These are phyloP conservation scores for Hemisphaericaspora xylofermentans DNA, from an alignment of 1,139 yeast genomes.

Conservation along the genomic window DNA sequence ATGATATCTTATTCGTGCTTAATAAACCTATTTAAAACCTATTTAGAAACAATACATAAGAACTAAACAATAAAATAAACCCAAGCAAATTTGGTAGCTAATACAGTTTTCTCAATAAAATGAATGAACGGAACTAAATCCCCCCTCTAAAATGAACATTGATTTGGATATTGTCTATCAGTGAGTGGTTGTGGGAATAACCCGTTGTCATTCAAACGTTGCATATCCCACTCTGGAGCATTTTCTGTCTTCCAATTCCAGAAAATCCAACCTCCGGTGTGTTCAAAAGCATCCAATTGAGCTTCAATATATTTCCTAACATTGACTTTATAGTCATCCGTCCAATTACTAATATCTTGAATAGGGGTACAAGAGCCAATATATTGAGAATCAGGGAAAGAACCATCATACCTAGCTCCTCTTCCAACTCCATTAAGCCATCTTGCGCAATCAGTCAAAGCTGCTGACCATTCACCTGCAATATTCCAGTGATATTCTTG, in stretches of 20 bases:
- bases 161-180: conserved; percentile 67
- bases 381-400: conserved; percentile 49
- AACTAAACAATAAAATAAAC: too few species aligned
- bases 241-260: conserved; percentile 93
- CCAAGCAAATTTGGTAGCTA: too few species aligned
- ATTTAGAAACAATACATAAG: too few species aligned
- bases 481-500: conserved; percentile 72
- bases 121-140: too few species aligned
- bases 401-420: conserved; percentile 84
- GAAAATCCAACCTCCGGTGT: conserved; percentile 76
- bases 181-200: conserved; percentile 80
- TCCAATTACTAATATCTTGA: conserved; percentile 60
- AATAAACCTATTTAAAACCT: too few species aligned
- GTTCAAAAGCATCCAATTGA: conserved; percentile 81
- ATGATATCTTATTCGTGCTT: not conserved
- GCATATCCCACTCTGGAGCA: conserved; percentile 93
- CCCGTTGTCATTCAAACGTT: conserved; percentile 63
- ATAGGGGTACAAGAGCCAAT: conserved; percentile 67
- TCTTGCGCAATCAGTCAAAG: conserved; percentile 86
- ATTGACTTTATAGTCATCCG: conserved; percentile 51
- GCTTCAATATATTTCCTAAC: conserved; percentile 81
- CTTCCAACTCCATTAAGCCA: conserved; percentile 92
- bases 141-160: conserved; percentile 42
- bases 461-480: conserved; percentile 92
- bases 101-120: too few species aligned